phyloP scores from a whole-genome alignment of 495 filamentous ascomycete genomes.

The Pyrenopolyporus hunteri region DNA sequence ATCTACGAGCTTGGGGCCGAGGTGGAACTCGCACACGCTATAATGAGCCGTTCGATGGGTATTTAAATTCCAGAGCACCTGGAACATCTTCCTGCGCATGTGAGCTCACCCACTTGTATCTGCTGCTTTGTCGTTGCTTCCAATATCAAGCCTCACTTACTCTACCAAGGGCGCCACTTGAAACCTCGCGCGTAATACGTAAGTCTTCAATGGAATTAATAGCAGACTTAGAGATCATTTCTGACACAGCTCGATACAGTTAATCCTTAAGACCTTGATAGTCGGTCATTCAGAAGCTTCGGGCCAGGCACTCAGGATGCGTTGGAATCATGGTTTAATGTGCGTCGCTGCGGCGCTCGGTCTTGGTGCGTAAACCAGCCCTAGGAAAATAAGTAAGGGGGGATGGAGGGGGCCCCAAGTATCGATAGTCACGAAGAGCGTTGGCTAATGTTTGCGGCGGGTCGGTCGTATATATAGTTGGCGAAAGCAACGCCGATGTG shows the following conservation, averaged over 20 bases:
- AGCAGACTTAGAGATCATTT: not conserved
- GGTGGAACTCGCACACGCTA: slow-evolving; percentile 17
- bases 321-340: slow-evolving; percentile 33
- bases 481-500: slow-evolving; percentile 36
- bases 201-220: slow-evolving; percentile 6
- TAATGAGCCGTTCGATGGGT: slow-evolving; percentile 21
- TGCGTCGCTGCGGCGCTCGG: slow-evolving; percentile 35
- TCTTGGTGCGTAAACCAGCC: slow-evolving; percentile 26
- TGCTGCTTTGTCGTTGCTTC: not conserved
- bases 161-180: not conserved
- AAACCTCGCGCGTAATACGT: slow-evolving; percentile 20
- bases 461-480: slow-evolving; percentile 5
- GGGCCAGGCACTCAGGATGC: slow-evolving; percentile 29
- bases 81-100: slow-evolving; percentile 14
- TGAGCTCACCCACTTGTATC: slow-evolving; percentile 25
- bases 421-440: not conserved
- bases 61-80: slow-evolving; percentile 34
- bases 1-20: slow-evolving; percentile 8
- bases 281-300: not conserved
- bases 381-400: not conserved
- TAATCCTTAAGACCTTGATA: slow-evolving; percentile 1
- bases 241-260: slow-evolving; percentile 8
- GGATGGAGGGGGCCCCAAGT: not conserved
- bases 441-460: slow-evolving; percentile 11
- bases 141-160: slow-evolving; percentile 8